Evolutionary conservation across 192 early-diverging fungal species (phyloP), one percentile per base, ranked within the genome.

Genomic region (Lunasporangiospora selenospora): DNA sequence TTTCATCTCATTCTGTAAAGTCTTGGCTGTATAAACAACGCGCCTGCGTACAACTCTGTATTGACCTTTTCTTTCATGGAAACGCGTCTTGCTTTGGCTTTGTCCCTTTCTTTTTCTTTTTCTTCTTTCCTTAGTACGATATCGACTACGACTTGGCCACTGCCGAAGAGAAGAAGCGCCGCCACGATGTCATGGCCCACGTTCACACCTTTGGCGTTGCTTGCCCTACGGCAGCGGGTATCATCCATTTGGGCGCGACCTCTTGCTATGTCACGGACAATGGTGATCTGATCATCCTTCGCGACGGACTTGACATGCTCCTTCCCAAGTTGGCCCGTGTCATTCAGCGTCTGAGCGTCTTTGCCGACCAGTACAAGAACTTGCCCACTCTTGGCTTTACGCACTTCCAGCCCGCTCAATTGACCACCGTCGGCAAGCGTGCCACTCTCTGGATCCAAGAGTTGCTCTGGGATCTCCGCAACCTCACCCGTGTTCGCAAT

Each of bases 181-280:
- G 97, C 15, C 97, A 99, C 79, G 97, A 99, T 79, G 97, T 99
- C 43, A 99, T 99, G 95, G 95, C 97, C n/a, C 97, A 99, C 69
- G 97, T 99, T 29, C 95, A 99, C 78, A 91, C 95, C 16, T 94
- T 94, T 79, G 96, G 94, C 39, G 66, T 93, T 5, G 92, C 84
- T 15, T 88, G 88, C 36, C 94, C 95, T 24, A 81, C 77, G 27
- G 95, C 95, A n/a, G 94, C 95, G 4, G 89, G 85, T 26, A 96
- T 99, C 58, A 99, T 99, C 75, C 97, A 99, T 70, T 81, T 99
- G 56, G 97, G 97, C 24, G 97, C 97, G 6, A 99, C 97, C 10
- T 96, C 94, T 49, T 99, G 97, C 81, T 99, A 93, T 79, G 97
- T 99, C n/a, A 97, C 95, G 9, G 97, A 99, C 69, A 96, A 96